phyloP scores from a whole-genome alignment of 805 yeast genomes.

The Candida morakotiae region DNA sequence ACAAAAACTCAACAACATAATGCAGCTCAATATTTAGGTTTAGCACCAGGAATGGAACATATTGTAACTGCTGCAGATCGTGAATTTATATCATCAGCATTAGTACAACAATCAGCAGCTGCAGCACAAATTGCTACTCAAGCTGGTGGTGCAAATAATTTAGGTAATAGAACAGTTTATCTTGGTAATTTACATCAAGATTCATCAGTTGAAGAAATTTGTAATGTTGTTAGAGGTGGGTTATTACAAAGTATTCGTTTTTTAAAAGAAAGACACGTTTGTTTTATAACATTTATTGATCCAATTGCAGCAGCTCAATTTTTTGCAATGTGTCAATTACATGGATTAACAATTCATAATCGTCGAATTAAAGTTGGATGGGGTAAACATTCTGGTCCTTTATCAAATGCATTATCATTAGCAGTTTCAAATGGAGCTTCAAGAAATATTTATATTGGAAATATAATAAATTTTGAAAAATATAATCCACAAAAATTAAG shows the following conservation, averaged over 20 bases:
- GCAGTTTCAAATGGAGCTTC: conserved; percentile 95
- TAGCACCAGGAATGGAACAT: conserved; percentile 86
- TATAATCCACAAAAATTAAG: conserved; percentile 61
- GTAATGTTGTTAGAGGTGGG: conserved; percentile 96
- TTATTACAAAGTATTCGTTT: conserved; percentile 78
- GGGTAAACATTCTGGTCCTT: conserved; percentile 96
- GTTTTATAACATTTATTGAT: conserved; percentile 92
- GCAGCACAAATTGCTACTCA: conserved; percentile 96
- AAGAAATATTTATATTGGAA: conserved; percentile 86
- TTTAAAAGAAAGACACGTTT: conserved; percentile 80
- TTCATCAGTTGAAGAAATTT: conserved; percentile 84
- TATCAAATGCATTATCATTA: conserved; percentile 77
- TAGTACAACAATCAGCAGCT: conserved; percentile 92
- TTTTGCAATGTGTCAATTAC: conserved; percentile 88
- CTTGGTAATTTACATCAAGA: conserved; percentile 87
- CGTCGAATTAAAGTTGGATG: conserved; percentile 90
- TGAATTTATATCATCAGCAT: conserved; percentile 63
- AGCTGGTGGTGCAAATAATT: conserved; percentile 88
- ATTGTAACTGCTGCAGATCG: conserved; percentile 66
- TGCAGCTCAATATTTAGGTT: conserved; percentile 91
- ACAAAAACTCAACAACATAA: conserved; percentile 95
- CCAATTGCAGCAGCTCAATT: conserved; percentile 98
- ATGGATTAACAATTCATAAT: conserved; percentile 82
- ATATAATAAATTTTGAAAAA: conserved; percentile 46
- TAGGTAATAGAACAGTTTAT: conserved; percentile 92